Evolutionary conservation across 108 stramenopile species (phyloP).

Genomic region (Pseudonitzschia multistriata): DNA sequence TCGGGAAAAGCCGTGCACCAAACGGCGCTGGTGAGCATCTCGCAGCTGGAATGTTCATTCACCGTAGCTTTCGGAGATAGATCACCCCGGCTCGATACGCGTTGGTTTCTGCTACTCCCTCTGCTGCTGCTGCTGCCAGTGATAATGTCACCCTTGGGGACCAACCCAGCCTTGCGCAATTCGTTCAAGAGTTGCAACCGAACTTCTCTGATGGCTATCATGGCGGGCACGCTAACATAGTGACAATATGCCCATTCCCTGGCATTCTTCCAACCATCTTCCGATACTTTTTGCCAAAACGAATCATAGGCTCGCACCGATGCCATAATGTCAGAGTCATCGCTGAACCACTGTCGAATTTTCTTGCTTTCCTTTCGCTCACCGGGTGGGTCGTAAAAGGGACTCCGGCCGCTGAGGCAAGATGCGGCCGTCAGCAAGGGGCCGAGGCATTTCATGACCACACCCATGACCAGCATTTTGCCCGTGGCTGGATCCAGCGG

Average conservation of each 20-base stretch:
- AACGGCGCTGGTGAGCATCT: not conserved
- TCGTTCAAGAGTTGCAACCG: not conserved
- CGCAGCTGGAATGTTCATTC: not conserved
- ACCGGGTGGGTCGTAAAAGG: not conserved
- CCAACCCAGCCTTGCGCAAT: conserved; percentile 8
- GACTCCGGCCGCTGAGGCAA: not conserved
- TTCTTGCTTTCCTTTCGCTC: not conserved
- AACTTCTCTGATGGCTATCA: not conserved
- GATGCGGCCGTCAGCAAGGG: conserved; percentile 5
- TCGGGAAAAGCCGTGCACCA: not conserved
- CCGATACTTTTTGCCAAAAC: not conserved
- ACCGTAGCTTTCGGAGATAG: not conserved
- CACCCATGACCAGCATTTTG: conserved; percentile 10
- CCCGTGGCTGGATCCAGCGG: conserved; percentile 8
- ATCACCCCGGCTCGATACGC: not conserved
- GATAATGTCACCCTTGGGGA: not conserved
- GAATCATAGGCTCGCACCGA: not conserved
- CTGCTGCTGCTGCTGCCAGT: not conserved
- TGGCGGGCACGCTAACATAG: not conserved
- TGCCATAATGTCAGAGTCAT: not conserved
- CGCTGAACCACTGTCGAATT: not conserved
- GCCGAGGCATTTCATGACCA: conserved; percentile 6
- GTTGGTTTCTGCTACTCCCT: not conserved
- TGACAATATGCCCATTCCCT: not conserved
- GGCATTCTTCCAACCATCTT: not conserved